Conservation (phyloP, 495 filamentous ascomycete species). For the Trichoderma asperelloides region DNA sequence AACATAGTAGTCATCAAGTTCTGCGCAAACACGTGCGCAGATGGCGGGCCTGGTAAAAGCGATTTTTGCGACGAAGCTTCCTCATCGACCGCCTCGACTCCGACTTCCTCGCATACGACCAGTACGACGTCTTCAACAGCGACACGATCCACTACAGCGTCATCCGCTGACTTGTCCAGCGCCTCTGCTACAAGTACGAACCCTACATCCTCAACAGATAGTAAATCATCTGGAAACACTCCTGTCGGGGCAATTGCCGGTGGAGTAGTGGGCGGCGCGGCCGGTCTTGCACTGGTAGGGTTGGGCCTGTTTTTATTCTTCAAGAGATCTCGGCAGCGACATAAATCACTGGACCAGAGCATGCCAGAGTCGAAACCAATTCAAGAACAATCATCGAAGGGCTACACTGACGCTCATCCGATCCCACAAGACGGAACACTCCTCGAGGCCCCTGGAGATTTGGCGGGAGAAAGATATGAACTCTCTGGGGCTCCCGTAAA, state of each 20-base stretch:
- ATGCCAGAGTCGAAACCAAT: not conserved
- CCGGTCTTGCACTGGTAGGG: not conserved
- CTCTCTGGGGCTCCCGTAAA: not conserved
- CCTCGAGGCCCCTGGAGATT: not conserved
- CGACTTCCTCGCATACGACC: not conserved
- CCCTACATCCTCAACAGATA: too few relatives aligned
- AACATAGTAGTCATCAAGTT: not conserved
- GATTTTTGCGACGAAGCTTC: not conserved
- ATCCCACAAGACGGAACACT: not conserved
- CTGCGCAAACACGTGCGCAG: not conserved
- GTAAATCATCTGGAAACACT: too few relatives aligned
- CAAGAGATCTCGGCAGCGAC: not conserved
- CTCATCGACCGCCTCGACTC: not conserved
- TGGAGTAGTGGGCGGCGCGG: not conserved
- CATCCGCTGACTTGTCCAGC: not conserved
- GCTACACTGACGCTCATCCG: not conserved
- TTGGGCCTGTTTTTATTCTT: not conserved
- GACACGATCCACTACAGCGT: not conserved
- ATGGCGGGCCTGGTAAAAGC: not conserved
- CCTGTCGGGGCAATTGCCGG: not conserved
- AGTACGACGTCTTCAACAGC: not conserved
- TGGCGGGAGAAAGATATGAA: not conserved
- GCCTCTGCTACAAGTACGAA: not conserved
- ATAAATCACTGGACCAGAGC: not conserved
- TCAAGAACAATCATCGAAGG: not conserved